Conservation (phyloP, 306 rosid species). For the Gleditsia sinensis region DNA sequence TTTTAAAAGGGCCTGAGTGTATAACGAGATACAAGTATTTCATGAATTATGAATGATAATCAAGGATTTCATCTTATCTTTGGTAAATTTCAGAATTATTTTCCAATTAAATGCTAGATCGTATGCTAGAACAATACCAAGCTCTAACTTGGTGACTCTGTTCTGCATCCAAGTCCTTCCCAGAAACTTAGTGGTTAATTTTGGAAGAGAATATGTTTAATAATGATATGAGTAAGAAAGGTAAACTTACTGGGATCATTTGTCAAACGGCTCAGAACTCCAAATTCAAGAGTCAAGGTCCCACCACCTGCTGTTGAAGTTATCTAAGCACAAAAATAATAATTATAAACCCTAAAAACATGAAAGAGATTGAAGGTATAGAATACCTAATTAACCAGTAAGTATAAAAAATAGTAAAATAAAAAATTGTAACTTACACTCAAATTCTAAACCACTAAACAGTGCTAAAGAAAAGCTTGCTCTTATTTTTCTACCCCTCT, state of each 20-base stretch:
- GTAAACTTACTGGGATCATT: conserved; percentile 80
- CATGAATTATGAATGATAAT: not conserved
- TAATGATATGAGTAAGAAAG: conserved; percentile 29
- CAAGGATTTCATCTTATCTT: not conserved
- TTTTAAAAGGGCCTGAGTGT: no score
- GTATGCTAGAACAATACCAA: not conserved
- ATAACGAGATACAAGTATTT: not conserved
- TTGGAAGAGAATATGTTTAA: conserved; percentile 12
- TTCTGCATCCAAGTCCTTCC: not conserved
- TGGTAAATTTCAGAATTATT: not conserved
- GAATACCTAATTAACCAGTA: not conserved
- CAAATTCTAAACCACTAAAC: not conserved
- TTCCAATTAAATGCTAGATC: not conserved
- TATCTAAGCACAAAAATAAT: conserved; percentile 55
- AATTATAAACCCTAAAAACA: conserved; percentile 29
- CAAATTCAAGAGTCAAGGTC: conserved; percentile 95
- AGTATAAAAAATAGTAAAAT: not conserved
- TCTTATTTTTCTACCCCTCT: not conserved
- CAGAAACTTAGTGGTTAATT: not conserved
- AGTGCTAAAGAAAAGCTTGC: not conserved
- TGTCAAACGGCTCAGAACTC: conserved; percentile 90
- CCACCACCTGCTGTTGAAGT: conserved; percentile 99
- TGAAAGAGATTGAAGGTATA: conserved; percentile 16
- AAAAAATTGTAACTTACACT: not conserved
- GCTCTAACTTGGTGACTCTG: not conserved